phyloP scores from a whole-genome alignment of 495 filamentous ascomycete species.

The Aspergillus asperescens region DNA sequence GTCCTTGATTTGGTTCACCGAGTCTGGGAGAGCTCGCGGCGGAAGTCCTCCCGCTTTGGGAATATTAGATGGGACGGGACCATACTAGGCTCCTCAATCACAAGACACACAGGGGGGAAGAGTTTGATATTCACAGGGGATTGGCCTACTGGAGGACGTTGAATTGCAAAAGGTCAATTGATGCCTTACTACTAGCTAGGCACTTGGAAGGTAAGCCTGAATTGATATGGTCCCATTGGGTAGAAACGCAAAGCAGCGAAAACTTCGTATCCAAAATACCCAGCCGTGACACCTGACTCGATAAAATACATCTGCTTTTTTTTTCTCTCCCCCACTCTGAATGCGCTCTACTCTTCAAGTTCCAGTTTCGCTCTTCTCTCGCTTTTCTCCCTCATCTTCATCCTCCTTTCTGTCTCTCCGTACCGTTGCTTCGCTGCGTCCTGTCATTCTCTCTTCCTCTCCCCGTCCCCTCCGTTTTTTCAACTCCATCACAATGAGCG shows the following conservation, averaged over 20 bases:
- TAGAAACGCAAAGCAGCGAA: background rate
- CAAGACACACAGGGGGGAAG: no score
- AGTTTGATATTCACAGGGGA: no score
- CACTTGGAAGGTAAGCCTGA: conserved; percentile 5
- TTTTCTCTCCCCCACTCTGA: conserved; percentile 19
- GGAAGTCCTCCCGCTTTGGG: conserved; percentile 12
- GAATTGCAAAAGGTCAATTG: background rate
- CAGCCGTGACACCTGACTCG: conserved; percentile 3
- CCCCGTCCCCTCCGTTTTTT: conserved; percentile 13
- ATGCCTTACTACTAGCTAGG: background rate
- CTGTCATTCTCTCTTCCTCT: conserved; percentile 14
- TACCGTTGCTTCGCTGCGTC: conserved; percentile 20
- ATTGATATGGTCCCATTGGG: conserved; percentile 11
- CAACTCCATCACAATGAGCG: conserved; percentile 43
- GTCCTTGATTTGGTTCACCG: conserved; percentile 2
- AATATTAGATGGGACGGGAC: background rate
- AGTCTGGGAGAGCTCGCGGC: background rate
- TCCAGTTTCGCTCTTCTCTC: conserved; percentile 21
- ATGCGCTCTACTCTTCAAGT: conserved; percentile 23
- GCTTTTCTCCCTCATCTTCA: conserved; percentile 13
- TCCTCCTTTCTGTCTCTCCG: conserved; percentile 13
- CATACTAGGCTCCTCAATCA: no score
- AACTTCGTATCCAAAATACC: conserved; percentile 3
- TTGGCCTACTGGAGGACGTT: no score
- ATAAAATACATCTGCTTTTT: conserved; percentile 16